A percentile compares a stretch with the other conserved stretches of the same genome.
phyloP scores from a whole-genome alignment of 2,329 filamentous ascomycete genomes.

The Verticillium albo-atrum region DNA sequence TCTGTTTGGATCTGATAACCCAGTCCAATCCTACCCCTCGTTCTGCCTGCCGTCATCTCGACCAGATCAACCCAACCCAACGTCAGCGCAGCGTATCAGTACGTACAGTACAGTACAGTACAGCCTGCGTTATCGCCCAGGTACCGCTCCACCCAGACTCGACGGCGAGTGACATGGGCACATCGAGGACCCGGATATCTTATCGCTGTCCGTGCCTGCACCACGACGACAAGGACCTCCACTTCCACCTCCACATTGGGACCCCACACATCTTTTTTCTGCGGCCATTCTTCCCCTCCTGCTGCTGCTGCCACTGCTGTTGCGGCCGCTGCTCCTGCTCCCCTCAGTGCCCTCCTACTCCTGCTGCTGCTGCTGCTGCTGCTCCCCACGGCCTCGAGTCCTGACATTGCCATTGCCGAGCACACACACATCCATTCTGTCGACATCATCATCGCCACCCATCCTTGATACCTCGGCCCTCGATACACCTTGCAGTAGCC shows the following conservation, averaged over 20 bases:
- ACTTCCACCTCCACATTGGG: not conserved
- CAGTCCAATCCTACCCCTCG: not conserved
- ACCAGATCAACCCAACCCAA: too few relatives aligned
- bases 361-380: too few relatives aligned
- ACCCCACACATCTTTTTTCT: not conserved
- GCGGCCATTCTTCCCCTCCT: not conserved
- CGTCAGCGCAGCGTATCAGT: too few relatives aligned
- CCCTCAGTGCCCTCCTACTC: not conserved
- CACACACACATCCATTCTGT: too few relatives aligned
- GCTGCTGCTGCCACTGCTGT: not conserved
- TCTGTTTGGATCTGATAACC: not conserved
- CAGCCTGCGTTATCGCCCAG: not conserved
- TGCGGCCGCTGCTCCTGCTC: too few relatives aligned
- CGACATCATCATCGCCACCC: not conserved
- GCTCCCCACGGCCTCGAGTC: not conserved
- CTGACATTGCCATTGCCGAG: not conserved
- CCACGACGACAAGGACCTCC: not conserved
- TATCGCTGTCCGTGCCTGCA: not conserved
- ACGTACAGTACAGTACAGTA: too few relatives aligned
- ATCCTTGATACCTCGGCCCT: not conserved
- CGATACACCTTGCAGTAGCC: too few relatives aligned
- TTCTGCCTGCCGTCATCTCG: not conserved
- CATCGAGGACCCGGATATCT: not conserved
- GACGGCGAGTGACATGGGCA: not conserved
- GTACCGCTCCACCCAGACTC: not conserved